Base-by-base conservation (phyloP, 148 eudicot species). In the Chenopodium suecicum region DNA sequence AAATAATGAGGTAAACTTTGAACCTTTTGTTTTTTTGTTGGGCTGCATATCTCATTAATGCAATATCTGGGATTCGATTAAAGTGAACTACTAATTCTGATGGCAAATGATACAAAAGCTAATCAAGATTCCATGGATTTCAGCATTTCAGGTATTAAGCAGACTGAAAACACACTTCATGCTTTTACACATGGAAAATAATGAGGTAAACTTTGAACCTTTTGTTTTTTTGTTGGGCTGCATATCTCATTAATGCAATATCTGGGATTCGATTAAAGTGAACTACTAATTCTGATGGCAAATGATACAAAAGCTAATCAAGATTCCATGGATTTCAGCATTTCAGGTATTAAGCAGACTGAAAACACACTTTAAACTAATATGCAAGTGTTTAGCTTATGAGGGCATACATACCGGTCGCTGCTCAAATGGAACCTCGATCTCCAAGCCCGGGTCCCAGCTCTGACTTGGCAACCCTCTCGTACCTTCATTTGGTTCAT, bases 391-490 rank as follows among this genome's bases (percentile, higher is more conserved):
- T 50, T 50, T 72, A 2, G 16, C 29, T 54, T 56, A 73, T 46
- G 50, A 44, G 44, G 31, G 65, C 67, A 48, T 47, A 82, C 92
- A 19, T 92, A 96, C 99, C 89, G 99, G 99, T 64, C 98, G 85
- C 85, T 96, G 99, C 82, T 96, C 99, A 31, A 88, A 96, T 2
- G 99, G 99, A 75, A 96, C 99, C 81, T 89, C 97, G 7, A 94
- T 81, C 88, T 92, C 98, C 87, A 94, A 86, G 20, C 95, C 98
- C 0, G 98, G 98, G 52, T 96, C 97, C 99, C 99, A 94, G 29
- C 92, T 91, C 74, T 87, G 94, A 71, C 97, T 91, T 7, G 94
- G 95, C 74, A 90, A 82, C 6, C 93, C 90, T 68, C 86, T 87
- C 1, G 74, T 70, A 27, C 94, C 94, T 79, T 90, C 98, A 79